Conservation (phyloP, 768 basidiomycete genomes). For the Mycena rebaudengoi region DNA sequence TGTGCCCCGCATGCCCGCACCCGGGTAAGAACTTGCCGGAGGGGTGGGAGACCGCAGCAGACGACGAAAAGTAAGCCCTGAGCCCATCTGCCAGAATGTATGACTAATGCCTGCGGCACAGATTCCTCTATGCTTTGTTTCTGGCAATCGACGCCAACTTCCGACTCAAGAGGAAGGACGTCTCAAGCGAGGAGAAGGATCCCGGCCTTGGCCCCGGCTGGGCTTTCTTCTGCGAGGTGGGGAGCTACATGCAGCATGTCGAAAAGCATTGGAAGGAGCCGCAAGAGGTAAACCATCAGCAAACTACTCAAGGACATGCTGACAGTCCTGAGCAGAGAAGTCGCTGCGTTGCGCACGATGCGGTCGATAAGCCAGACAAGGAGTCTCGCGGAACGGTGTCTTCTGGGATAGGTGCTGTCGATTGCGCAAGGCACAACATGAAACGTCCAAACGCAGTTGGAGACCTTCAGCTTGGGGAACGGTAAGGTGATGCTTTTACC, state of each 20-base stretch:
- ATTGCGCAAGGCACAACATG: constrained; percentile 24
- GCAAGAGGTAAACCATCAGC: constrained; percentile 11
- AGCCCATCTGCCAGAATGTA: not conserved
- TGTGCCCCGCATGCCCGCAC: constrained; percentile 11
- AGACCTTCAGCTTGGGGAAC: constrained; percentile 26
- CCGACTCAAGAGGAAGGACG: constrained; percentile 6
- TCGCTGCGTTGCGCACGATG: constrained; percentile 4
- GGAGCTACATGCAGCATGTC: not conserved
- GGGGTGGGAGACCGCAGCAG: not conserved
- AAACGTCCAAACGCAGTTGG: constrained; percentile 14
- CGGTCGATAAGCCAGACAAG: constrained; percentile 1
- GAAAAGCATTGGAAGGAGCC: not conserved
- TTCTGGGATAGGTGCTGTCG: constrained; percentile 17
- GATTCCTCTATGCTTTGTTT: not conserved
- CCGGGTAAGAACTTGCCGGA: constrained; percentile 11
- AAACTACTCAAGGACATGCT: too few relatives aligned
- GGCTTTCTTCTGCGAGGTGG: not conserved
- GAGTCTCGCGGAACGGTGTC: constrained; percentile 3
- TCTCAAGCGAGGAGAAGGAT: not conserved
- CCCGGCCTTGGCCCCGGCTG: not conserved
- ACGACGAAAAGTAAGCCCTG: not conserved
- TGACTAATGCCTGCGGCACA: too few relatives aligned
- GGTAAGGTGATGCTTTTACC: too few relatives aligned
- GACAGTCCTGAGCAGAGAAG: constrained; percentile 1
- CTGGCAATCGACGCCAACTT: not conserved